Evolutionary conservation across 768 basidiomycete genomes (phyloP), one percentile per base, ranked within the genome.

Genomic region (Tulasnella sp.): DNA sequence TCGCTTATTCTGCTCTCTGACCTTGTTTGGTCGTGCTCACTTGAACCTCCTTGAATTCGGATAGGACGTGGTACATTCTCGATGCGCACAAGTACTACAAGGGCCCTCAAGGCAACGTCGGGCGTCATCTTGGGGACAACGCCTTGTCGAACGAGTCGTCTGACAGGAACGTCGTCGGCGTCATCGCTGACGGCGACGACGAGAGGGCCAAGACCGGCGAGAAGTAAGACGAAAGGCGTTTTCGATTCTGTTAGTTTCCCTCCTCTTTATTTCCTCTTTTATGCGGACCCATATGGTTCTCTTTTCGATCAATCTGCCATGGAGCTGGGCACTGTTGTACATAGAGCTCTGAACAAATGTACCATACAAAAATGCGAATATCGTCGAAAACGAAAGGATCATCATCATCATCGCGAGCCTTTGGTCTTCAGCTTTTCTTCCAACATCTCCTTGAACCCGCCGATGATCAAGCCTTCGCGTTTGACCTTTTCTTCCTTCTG

Each of bases 401-500:
- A n/a, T n/a, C n/a, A n/a, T n/a, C n/a, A 67, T 77, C 77, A 77
- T 29, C 69, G 61, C 70, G 26, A 42, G n/a, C 77, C 70, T 11
- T 42, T 70, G 42, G 61, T 89, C 83, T 92, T 94, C 79, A 95
- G 85, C 82, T 89, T 90, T 71, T 95, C 93, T 20, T 86, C 85
- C 9, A 96, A 91, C 74, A 97, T 87, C 84, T 94, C 93, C 79
- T 88, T 91, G 83, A 97, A 97, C 84, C 96, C 95, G 81, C 94
- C 93, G 77, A 96, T 87, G 80, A 99, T 87, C 81, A 95, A 91
- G 7, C 91, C 87, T 85, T 99, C 98, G 82, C 95, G 89, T 85
- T 96, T 90, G 84, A 92, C 91, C 84, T 93, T 90, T 86, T 99
- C 98, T 84, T 98, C 97, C 83, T 87, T 92, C 85, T 98, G 97